Percentiles rank a stretch among this genome's conserved stretches.
phyloP scores from a whole-genome alignment of 257 asterid genomes.

The Dorcoceras hygrometricum region DNA sequence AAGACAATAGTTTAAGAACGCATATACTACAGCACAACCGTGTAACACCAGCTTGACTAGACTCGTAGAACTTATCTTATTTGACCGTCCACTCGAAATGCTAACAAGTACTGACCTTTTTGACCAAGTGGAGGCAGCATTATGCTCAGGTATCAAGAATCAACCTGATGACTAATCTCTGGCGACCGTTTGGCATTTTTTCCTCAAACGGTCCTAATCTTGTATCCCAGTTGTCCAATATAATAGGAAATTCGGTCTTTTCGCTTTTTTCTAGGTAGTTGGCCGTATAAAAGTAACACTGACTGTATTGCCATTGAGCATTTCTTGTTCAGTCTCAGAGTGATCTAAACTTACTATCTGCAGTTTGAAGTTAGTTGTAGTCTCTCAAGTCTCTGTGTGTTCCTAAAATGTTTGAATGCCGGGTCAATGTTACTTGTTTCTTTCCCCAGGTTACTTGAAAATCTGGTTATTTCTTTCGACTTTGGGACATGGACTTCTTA shows the following conservation, averaged over 20 bases:
- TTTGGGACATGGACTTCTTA: no score
- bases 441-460: not conserved
- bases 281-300: conserved; percentile 45
- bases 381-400: not conserved
- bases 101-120: conserved; percentile 47
- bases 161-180: conserved; percentile 30
- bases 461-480: not conserved
- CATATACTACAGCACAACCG: conserved; percentile 46
- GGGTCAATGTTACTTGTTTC: not conserved
- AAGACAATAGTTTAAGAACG: conserved; percentile 56
- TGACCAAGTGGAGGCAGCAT: conserved; percentile 37
- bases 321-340: conserved; percentile 26
- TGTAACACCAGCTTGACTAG: conserved; percentile 37
- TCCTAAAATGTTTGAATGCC: not conserved
- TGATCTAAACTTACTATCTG: conserved; percentile 13
- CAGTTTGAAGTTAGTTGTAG: not conserved
- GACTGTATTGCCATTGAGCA: conserved; percentile 24
- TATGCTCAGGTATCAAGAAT: conserved; percentile 25
- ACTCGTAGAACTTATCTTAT: conserved; percentile 35
- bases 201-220: conserved; percentile 27
- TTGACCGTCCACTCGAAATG: conserved; percentile 31
- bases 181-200: conserved; percentile 42
- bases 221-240: conserved; percentile 44
- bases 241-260: conserved; percentile 41
- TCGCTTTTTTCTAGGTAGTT: conserved; percentile 34